Base-by-base conservation (phyloP, 257 asterid species). In the Ligustrum vulgare region DNA sequence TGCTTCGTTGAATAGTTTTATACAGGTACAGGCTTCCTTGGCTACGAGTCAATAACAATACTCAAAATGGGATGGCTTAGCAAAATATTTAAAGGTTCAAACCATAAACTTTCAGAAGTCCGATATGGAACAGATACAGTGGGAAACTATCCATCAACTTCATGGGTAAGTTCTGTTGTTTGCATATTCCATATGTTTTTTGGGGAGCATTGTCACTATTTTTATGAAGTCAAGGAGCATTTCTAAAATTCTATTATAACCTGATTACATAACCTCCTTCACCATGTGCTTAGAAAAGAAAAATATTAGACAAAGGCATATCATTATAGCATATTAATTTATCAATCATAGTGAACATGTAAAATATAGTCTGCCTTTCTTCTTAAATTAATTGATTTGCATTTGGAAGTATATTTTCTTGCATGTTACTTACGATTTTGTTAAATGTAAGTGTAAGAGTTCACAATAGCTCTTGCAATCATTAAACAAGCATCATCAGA, bases 41-140 rank as follows among this genome's bases (percentile, higher is more conserved):
- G 75, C 73, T 76, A 85, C 73, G 87, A 68, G 72, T 82, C 69
- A 71, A 65, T 80, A 70, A 56, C 80, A 67, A 75, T 83, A 77
- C 69, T 25, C 31, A 12, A 67, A 64, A 91, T 91, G 97, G 96
- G 97, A 60, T 93, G 98, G 98, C 87, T 92, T 74, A 87, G 88
- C 85, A 92, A 92, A 84, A 82, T 92, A 56, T 86, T 92, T 67
- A 86, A 86, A 83, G 89, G 93, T 56, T 86, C 91, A 18, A 83
- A 75, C 76, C 93, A 86, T 74, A 90, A 86, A 67, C 85, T 87
- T 72, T 84, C 94, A 5, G 91, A 91, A 77, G 94, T 91, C 56
- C 86, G 28, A 33, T 76, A 86, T 74, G 90, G 80, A 72, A 80
- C 89, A 67, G 83, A 86, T 77, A 67, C 79, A 34, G 79, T 71